Base-by-base conservation (phyloP, 805 yeast species). In the Starmerella vitae region DNA sequence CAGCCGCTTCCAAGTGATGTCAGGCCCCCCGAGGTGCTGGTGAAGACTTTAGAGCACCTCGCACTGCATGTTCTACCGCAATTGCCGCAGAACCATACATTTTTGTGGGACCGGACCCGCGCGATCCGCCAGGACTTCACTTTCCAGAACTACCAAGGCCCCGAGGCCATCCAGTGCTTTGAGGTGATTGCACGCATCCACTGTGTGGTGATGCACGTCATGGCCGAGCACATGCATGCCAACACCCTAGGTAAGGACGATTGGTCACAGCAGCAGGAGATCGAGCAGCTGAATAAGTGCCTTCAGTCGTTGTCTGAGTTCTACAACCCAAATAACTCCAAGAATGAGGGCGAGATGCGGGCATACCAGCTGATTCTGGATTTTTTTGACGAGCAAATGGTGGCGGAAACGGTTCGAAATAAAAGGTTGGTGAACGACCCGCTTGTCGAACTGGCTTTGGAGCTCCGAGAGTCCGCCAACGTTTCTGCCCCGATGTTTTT, bases 1-100 rank as follows among this genome's bases (percentile, higher is more conserved):
- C 97, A 96, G 2, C 93, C 97, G 3, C 63, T 91, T 42, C 99
- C 98, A 0, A 84, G 96, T 1, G 98, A 91, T 57, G 99, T 91
- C 3, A 68, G 99, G 44, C 94, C 98, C 1, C 98, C 99, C 0
- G 70, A 68, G 39, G 65, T 86, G 1, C 60, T 91, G 30, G 68
- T 67, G 10, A 52, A 65, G 26, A 77, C 96, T 0, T 60, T 91
- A 43, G 67, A 79, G 43, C 83, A 82, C 55, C 66, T 91, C 26
- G 70, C 83, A 6, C 74, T 74, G 15, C 68, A 72, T 30, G 58
- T 79, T 1, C 57, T 88, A 12, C 71, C 71, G 0, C 65, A 72
- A 28, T 62, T 88, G 19, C 96, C 97, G 0, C 82, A 78, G 9
- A 68, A 86, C 1, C 97, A 91, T 51, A 72, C 94, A 0, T 88